A percentile compares a stretch with the other conserved stretches of the same genome.
Conservation (phyloP, 1,284 basidiomycete genomes). For the Grifola frondosa region DNA sequence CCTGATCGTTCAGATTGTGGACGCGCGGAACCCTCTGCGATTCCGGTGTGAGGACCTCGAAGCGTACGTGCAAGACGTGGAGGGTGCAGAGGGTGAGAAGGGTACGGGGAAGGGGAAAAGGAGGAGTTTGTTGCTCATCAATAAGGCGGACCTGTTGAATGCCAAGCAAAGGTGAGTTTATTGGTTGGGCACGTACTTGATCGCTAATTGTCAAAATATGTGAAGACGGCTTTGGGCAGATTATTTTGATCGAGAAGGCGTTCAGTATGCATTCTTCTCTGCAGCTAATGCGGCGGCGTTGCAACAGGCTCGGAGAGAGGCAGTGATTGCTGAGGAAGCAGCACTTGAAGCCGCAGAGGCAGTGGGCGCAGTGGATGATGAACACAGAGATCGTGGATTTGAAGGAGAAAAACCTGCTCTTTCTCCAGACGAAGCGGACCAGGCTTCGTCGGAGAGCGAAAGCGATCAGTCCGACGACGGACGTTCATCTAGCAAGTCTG, state of each 20-base stretch:
- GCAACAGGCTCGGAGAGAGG: conserved; percentile 70
- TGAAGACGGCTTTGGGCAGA: conserved; percentile 81
- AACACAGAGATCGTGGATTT: too few relatives aligned
- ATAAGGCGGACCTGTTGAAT: conserved; percentile 95
- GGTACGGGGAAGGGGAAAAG: conserved; percentile 76
- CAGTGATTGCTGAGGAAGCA: conserved; percentile 36
- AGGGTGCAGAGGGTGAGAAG: conserved; percentile 73
- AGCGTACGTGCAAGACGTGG: conserved; percentile 79
- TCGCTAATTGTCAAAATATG: too few relatives aligned
- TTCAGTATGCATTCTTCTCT: conserved; percentile 95
- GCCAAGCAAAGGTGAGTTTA: conserved; percentile 73
- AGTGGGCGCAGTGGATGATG: conserved; percentile 29
- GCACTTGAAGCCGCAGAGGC: conserved; percentile 42
- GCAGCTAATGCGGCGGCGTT: conserved; percentile 87
- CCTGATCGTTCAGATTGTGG: conserved; percentile 93
- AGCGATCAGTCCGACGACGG: conserved; percentile 30
- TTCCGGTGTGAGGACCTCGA: conserved; percentile 95
- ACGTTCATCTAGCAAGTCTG: too few relatives aligned
- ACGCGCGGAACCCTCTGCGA: conserved; percentile 87
- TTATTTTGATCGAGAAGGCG: conserved; percentile 83
- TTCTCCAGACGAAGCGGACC: conserved; percentile 21
- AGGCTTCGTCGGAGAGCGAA: conserved; percentile 7
- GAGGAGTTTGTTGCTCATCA: conserved; percentile 85
- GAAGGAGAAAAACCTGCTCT: too few relatives aligned
- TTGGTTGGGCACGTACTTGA: neutral